Base-by-base conservation (phyloP, 345 rosid genomes). In the Arabidopsis suecica region DNA sequence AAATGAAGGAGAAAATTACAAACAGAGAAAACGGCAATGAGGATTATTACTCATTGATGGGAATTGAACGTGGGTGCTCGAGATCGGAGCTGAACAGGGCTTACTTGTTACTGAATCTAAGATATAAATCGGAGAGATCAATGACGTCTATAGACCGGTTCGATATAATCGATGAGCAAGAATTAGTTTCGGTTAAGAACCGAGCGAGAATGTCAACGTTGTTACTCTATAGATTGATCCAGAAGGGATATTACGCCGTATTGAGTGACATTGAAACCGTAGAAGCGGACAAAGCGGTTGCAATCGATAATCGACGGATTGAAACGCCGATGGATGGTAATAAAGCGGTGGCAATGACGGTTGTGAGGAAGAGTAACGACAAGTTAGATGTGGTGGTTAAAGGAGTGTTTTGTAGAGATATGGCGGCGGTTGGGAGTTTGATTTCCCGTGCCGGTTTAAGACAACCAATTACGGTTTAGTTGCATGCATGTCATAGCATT, bases 331-430 rank as follows among this genome's bases (percentile, higher is more conserved):
- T 50, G 6, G 25, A 48, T 16, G 53, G 8, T 18, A 18, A 48
- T 10, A 49, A 60, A 67, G 30, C 45, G 0, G 30, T 28, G 30
- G 23, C 25, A 61, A 51, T 3, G 28, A 42, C 32, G 47, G 33
- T 23, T 38, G 32, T n/a, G 12, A 36, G 14, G 16, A 51, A 10
- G 13, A 55, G 28, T n/a, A 60, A 22, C 11, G 61, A 23, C 37
- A 74, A 81, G 48, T 7, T 83, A 16, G 82, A 84, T 55, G 85
- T 79, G 67, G 88, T 87, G 67, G 88, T 87, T 54, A 93, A 88
- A 62, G 98, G 97, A 22, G 86, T 91, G 57, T 94, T 94, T 79
- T 94, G 99, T 83, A 81, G 99, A 40, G 99, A 94, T 71, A 83
- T 91, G 4, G 87, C 91, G 0, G 86, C 68, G 3, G 98, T 94